Evolutionary conservation across 1,284 basidiomycete genomes (phyloP).

Genomic region (Rhizoctonia solani): DNA sequence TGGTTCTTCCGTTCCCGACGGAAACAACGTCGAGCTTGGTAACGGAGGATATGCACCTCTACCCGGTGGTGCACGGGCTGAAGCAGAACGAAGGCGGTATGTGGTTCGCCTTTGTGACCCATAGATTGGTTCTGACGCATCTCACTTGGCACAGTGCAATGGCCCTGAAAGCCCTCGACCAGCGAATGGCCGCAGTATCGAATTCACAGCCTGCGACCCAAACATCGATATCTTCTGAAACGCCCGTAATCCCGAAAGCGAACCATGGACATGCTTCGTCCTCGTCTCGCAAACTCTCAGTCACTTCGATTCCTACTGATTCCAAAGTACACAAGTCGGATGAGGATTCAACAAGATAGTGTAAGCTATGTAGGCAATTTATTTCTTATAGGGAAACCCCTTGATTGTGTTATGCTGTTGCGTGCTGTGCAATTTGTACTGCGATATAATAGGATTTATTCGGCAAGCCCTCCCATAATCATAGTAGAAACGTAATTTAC

Average conservation of each 20-base stretch:
- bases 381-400: neutral
- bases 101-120: constrained; percentile 42
- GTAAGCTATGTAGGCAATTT: neutral
- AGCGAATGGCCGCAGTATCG: constrained; percentile 67
- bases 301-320: constrained; percentile 15
- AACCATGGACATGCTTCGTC: constrained; percentile 3
- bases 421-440: neutral
- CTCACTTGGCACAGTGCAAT: constrained; percentile 64
- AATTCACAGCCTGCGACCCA: constrained; percentile 14
- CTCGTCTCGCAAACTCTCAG: constrained; percentile 17
- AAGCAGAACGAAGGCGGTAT: constrained; percentile 89
- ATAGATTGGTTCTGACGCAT: neutral
- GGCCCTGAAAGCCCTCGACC: constrained; percentile 94
- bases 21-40: constrained; percentile 59
- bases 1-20: constrained; percentile 45
- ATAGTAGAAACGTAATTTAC: neutral
- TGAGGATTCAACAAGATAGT: neutral
- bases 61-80: constrained; percentile 85
- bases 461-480: neutral
- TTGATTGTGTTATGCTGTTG: neutral
- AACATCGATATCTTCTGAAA: neutral
- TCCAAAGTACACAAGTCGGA: neutral
- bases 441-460: constrained; percentile 27
- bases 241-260: neutral
- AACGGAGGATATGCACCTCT: constrained; percentile 72